phyloP scores from a whole-genome alignment of 768 basidiomycete genomes.

The Boletus bicolor region DNA sequence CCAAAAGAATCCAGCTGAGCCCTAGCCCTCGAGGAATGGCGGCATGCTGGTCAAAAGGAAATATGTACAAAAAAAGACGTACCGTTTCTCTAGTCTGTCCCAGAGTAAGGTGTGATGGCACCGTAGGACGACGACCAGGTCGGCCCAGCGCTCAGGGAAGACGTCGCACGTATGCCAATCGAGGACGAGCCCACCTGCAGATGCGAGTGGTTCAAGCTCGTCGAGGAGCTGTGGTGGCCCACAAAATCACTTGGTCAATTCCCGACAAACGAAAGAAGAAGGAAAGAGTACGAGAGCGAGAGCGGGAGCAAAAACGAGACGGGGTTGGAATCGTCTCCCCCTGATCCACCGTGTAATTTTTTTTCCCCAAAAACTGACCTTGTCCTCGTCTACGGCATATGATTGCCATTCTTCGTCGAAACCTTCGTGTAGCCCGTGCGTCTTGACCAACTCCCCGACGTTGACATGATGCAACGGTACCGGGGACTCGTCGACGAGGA shows the following conservation, averaged over 20 bases:
- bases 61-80: background rate
- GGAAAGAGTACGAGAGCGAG: too few relatives aligned
- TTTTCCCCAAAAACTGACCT: slow-evolving; percentile 46
- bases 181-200: slow-evolving; percentile 75
- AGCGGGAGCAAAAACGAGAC: too few relatives aligned
- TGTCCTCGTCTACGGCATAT: slow-evolving; percentile 94
- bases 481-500: slow-evolving; percentile 72
- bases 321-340: too few relatives aligned
- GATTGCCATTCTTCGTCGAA: slow-evolving; percentile 95
- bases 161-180: slow-evolving; percentile 95
- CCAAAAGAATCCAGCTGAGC: background rate
- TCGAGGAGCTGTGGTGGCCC: slow-evolving; percentile 64
- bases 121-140: slow-evolving; percentile 88
- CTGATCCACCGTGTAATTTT: too few relatives aligned
- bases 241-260: too few relatives aligned
- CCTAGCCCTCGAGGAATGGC: background rate
- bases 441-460: slow-evolving; percentile 87
- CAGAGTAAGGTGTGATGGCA: slow-evolving; percentile 87
- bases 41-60: background rate
- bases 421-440: slow-evolving; percentile 72
- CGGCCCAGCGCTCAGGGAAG: slow-evolving; percentile 96
- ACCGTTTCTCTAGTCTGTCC: slow-evolving; percentile 91
- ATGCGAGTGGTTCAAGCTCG: slow-evolving; percentile 72
- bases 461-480: slow-evolving; percentile 79
- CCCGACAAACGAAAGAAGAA: too few relatives aligned